Percentiles rank a stretch among this genome's conserved stretches.
Evolutionary conservation across 1,139 yeast species (phyloP).

Genomic region (Blastobotrys elegans): DNA sequence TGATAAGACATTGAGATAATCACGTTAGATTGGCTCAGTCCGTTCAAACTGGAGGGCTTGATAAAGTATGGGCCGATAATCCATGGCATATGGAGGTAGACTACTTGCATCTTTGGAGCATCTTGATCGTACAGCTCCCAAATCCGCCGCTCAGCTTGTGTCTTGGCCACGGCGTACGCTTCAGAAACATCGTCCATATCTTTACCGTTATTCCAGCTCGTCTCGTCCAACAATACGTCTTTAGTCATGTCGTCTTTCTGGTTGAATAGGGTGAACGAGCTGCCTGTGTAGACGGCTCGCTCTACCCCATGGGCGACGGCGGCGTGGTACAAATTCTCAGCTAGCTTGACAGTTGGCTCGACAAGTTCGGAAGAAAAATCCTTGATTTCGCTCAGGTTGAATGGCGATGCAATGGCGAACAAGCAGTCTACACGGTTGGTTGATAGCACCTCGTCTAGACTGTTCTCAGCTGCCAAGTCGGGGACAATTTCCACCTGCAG

Average conservation of each 20-base stretch:
- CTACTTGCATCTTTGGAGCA: neutral
- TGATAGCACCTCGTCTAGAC: neutral
- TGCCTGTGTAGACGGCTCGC: conserved; percentile 2
- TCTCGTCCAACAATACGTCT: neutral
- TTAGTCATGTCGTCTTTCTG: conserved; percentile 1
- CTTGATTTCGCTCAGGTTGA: neutral
- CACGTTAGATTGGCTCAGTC: neutral
- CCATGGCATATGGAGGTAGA: conserved; percentile 1
- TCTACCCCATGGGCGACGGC: neutral
- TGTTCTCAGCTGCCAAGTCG: neutral
- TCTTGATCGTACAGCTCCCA: neutral
- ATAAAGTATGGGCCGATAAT: neutral
- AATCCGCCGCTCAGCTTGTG: neutral
- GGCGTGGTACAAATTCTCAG: neutral
- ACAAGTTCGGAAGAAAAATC: neutral
- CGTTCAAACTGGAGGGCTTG: neutral
- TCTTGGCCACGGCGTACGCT: conserved; percentile 2
- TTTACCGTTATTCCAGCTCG: neutral
- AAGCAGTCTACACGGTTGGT: neutral
- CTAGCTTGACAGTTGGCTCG: neutral
- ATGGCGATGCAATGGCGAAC: neutral
- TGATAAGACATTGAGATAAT: neutral
- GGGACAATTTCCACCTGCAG: neutral
- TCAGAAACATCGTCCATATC: neutral
- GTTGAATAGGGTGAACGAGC: neutral